Evolutionary conservation across 306 rosid species (phyloP), one percentile per base, ranked within the genome.

Genomic region (Inga laurina): DNA sequence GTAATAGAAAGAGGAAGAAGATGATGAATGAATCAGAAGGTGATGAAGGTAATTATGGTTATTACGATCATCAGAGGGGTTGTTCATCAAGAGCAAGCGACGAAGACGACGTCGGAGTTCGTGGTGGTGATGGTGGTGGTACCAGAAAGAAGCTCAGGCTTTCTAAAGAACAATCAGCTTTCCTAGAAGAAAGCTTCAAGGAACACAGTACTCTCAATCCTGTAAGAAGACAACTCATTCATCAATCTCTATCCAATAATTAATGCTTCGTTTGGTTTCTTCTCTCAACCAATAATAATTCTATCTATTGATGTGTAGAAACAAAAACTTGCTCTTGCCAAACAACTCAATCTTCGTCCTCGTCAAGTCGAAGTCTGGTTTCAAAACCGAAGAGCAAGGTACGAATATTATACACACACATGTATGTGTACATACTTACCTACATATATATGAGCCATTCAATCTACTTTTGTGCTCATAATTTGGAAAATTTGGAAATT

Each of bases 341-440:
- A 88, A 83, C 97, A 91, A 87, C 91, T 96, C 51, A 90, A 87
- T 84, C 99, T 96, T 54, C 91, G 95, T 21, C 98, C 99, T 5
- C 91, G 99, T 10, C 99, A 97, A 86, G 99, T 97, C 11, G 99
- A 97, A 82, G 99, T 97, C 1, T 97, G 99, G 99, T 97, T 97
- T 80, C 99, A 97, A 81, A 97, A 97, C 79, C 84, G 99, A 86
- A 87, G 99, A 85, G 98, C 99, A 79, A 97, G 99, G 99, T 96
- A 87, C 2, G 6, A 21, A 41, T 12, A 41, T 21, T 12, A 41
- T 21, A 68, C 21, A n/a, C 2, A 54, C 7, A 19, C 16, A 54
- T 54, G 21, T 7, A 8, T 54, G 2, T 8, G n/a, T 49, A 49
- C 59, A 0, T 19, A 56, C 62, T 21, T 19, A n/a, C 9, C 24